These are phyloP conservation scores for Mycosphaerella sp. DNA, from an alignment of 2,329 filamentous ascomycete genomes.

Conservation along the genomic window DNA sequence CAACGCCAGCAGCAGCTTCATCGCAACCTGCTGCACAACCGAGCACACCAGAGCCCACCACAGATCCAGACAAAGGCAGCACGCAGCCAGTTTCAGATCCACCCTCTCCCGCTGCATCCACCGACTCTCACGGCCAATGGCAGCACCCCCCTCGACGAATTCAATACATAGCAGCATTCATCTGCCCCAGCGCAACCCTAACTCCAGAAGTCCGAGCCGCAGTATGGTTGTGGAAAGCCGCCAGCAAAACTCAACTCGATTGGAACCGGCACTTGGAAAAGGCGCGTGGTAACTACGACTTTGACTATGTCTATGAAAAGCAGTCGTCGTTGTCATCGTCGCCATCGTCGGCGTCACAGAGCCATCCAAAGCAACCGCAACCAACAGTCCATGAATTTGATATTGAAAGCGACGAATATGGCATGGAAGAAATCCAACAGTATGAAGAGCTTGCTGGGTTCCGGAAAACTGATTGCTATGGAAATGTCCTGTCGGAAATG, in stretches of 20 bases:
- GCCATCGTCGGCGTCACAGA: too few relatives aligned
- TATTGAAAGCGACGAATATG: slow-evolving; percentile 8
- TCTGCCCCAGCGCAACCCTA: slow-evolving; percentile 17
- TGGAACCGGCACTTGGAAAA: slow-evolving; percentile 18
- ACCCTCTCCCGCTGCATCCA: slow-evolving; percentile 11
- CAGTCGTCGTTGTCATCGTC: too few relatives aligned
- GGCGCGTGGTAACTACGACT: neutral
- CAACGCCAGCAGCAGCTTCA: neutral
- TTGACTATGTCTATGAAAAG: neutral
- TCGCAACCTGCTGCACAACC: neutral
- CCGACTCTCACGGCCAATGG: slow-evolving; percentile 17
- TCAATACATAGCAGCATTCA: slow-evolving; percentile 20
- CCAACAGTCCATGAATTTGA: neutral
- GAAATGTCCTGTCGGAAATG: slow-evolving; percentile 15
- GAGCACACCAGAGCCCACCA: neutral
- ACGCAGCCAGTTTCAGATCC: neutral
- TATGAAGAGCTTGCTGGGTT: slow-evolving; percentile 13
- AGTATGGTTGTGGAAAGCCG: slow-evolving; percentile 21
- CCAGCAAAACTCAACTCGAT: slow-evolving; percentile 17
- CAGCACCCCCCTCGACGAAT: slow-evolving; percentile 17
- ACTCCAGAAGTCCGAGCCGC: slow-evolving; percentile 16
- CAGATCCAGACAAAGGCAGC: neutral
- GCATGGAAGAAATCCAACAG: slow-evolving; percentile 4
- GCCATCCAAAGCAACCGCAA: too few relatives aligned
- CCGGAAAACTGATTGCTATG: slow-evolving; percentile 18